Conservation (phyloP, 1,139 yeast species). For the Eremothecium gossypii region DNA sequence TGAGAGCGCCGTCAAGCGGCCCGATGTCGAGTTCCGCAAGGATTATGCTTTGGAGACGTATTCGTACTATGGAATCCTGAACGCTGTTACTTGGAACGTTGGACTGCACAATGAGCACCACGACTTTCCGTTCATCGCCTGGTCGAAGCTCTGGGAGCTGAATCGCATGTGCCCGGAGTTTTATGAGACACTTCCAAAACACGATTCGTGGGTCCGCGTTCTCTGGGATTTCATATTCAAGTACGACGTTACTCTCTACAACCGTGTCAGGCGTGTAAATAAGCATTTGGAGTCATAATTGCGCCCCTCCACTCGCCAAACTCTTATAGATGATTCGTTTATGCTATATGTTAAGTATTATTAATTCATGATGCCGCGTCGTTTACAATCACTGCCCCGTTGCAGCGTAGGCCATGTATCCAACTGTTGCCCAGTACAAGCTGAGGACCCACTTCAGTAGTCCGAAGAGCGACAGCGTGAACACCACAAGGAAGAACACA, state of each 20-base stretch:
- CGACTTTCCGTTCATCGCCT: slow-evolving; percentile 87
- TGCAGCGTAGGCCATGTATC: no score
- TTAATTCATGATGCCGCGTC: background rate
- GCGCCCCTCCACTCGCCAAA: background rate
- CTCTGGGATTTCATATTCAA: slow-evolving; percentile 62
- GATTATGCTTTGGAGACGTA: slow-evolving; percentile 50
- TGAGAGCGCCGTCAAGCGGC: slow-evolving; percentile 7
- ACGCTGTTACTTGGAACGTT: slow-evolving; percentile 77
- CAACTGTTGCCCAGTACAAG: background rate
- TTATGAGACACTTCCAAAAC: slow-evolving; percentile 72
- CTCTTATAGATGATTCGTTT: background rate
- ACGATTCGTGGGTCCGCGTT: slow-evolving; percentile 71
- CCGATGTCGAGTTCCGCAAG: slow-evolving; percentile 10
- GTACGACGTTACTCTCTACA: slow-evolving; percentile 63
- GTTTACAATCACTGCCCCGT: no score
- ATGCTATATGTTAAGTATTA: background rate
- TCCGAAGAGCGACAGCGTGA: slow-evolving; percentile 28
- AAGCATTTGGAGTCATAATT: background rate
- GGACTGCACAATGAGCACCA: slow-evolving; percentile 94
- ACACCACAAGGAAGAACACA: slow-evolving; percentile 27
- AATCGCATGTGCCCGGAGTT: slow-evolving; percentile 67
- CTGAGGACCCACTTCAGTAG: slow-evolving; percentile 22
- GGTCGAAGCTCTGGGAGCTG: slow-evolving; percentile 69
- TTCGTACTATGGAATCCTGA: slow-evolving; percentile 77
- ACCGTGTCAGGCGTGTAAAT: slow-evolving; percentile 59